A percentile compares a stretch with the other conserved stretches of the same genome.
Conservation (phyloP, 768 basidiomycete genomes). For the Bullera alba region DNA sequence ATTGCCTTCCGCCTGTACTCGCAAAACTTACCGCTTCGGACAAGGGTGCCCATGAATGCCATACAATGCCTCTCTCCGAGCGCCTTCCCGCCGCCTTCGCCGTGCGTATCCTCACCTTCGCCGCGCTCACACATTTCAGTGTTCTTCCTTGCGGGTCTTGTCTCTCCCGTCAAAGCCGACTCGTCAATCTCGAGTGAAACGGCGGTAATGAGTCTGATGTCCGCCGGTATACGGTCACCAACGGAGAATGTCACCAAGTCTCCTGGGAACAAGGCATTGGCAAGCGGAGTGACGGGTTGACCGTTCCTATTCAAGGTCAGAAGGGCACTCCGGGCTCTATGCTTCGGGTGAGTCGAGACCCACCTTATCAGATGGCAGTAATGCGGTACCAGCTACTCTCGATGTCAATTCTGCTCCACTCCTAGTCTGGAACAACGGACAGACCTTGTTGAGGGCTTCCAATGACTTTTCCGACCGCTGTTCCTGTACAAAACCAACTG, state of each 20-base stretch:
- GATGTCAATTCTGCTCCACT: background rate
- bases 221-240: slow-evolving; percentile 90
- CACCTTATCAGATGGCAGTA: slow-evolving; percentile 82
- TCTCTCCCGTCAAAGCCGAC: slow-evolving; percentile 91
- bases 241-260: slow-evolving; percentile 83
- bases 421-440: background rate
- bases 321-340: background rate
- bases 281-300: slow-evolving; percentile 69
- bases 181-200: slow-evolving; percentile 91
- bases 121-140: slow-evolving; percentile 51
- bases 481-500: slow-evolving; percentile 92
- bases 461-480: slow-evolving; percentile 87
- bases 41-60: slow-evolving; percentile 92
- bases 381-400: slow-evolving; percentile 77
- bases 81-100: slow-evolving; percentile 47
- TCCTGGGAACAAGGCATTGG: slow-evolving; percentile 93
- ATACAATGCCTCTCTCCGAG: slow-evolving; percentile 80
- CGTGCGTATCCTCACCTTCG: slow-evolving; percentile 48
- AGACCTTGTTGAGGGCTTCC: slow-evolving; percentile 77
- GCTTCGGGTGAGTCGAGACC: slow-evolving; percentile 2
- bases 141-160: slow-evolving; percentile 66
- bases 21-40: slow-evolving; percentile 63
- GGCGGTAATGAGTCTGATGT: slow-evolving; percentile 73
- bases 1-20: background rate
- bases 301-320: slow-evolving; percentile 50